These are phyloP conservation scores for Thuja plicata DNA, from an alignment of 83 land plant species.

Conservation along the genomic window DNA sequence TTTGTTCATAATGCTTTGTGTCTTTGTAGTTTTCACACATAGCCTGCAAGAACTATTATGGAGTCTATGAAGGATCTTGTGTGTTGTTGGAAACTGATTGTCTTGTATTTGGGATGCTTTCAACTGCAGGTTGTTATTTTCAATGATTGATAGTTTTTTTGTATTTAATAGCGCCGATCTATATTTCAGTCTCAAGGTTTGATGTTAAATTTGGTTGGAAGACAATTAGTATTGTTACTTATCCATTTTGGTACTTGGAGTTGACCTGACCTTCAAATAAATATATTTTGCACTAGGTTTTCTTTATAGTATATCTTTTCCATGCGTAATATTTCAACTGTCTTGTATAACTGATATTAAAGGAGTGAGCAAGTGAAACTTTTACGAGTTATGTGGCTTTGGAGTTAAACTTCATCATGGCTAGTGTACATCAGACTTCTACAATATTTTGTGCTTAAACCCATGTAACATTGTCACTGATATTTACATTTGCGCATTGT, in stretches of 20 bases:
- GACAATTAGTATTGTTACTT: not conserved
- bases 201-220: not conserved
- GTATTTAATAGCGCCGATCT: not conserved
- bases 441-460: too few species aligned
- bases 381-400: too few species aligned
- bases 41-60: not conserved
- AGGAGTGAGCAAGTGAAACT: too few species aligned
- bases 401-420: too few species aligned
- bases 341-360: not conserved
- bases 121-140: not conserved
- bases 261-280: not conserved
- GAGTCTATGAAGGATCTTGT: not conserved
- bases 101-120: not conserved
- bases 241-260: too few species aligned
- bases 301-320: not conserved
- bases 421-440: too few species aligned
- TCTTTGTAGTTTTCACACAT: not conserved
- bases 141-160: not conserved
- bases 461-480: too few species aligned
- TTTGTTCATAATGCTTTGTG: not conserved
- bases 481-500: too few species aligned
- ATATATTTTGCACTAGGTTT: not conserved
- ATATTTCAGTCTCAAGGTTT: not conserved
- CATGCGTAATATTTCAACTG: not conserved
- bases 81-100: not conserved